Evolutionary conservation across 2,329 filamentous ascomycete genomes (phyloP), one percentile per base, ranked within the genome.

Genomic region (Nigrograna mackinnonii): DNA sequence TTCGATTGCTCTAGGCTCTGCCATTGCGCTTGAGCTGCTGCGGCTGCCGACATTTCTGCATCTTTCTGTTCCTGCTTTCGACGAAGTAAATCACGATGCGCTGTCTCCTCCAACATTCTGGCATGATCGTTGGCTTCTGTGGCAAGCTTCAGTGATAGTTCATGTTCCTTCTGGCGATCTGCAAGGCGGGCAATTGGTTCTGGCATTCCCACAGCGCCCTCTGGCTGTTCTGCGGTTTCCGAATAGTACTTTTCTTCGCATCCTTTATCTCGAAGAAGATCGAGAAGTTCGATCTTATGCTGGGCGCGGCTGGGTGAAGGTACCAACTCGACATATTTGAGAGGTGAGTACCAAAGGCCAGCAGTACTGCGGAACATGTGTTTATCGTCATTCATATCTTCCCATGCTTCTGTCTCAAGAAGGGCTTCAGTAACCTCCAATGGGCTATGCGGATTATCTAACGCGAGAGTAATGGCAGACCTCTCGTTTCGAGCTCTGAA

Each of bases 341-440:
- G 81, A 0, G 84, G 79, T 0, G 84, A 87, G 62, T 85, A 87
- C 1, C 77, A 80, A 51, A 76, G 75, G 4, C 69, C 72, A 18
- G 76, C 76, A 31, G 78, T 70, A 1, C 61, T 57, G 16, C 51
- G 46, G 43, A 57, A 66, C 43, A 64, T 52, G 66, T 77, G 62
- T 75, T 82, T 46, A 75, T 78, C 69, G 46, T 80, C 77, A 65
- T 86, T 86, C 54, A 86, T 68, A 22, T 79, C 69, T 56, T 83
- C 82, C 82, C 83, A 86, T 67, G 86, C 76, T 32, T 79, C 82
- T 1, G 79, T 79, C 53, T 83, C 83, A 6, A 87, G 70, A 1
- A 87, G 73, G 0, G 79, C 75, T 31, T 77, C 76, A 0, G 80
- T 79, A 5, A 81, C 80, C 1, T 73, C 67, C 2, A 84, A 46